These are phyloP conservation scores for Dothideomycetidae sp. DNA, from an alignment of 2,329 filamentous ascomycete species.

Conservation along the genomic window DNA sequence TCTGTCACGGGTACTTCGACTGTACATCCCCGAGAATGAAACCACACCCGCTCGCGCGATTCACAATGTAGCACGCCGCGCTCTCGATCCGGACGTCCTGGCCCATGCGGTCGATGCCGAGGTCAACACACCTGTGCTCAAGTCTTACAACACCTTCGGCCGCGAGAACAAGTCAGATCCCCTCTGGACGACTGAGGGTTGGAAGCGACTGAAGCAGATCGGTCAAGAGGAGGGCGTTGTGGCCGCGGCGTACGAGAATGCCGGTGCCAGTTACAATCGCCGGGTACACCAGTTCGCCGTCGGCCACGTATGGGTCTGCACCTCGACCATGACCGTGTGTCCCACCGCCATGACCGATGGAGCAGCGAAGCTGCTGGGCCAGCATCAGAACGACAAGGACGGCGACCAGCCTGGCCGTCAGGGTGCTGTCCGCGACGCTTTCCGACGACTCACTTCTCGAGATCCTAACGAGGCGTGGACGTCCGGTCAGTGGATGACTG, in stretches of 20 bases:
- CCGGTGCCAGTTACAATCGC: slow-evolving; percentile 35
- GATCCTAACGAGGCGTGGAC: slow-evolving; percentile 47
- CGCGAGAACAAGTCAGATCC: slow-evolving; percentile 36
- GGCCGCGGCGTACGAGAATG: slow-evolving; percentile 45
- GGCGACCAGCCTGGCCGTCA: not conserved
- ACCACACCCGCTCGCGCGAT: slow-evolving; percentile 9
- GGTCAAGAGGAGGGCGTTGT: slow-evolving; percentile 46
- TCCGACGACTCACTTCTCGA: slow-evolving; percentile 37
- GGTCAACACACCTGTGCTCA: slow-evolving; percentile 47
- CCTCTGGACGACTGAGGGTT: slow-evolving; percentile 52
- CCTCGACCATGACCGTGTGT: slow-evolving; percentile 47
- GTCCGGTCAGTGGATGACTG: slow-evolving; percentile 67
- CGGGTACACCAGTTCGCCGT: slow-evolving; percentile 47
- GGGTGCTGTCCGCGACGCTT: not conserved
- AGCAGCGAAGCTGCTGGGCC: slow-evolving; percentile 33
- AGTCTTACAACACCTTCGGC: slow-evolving; percentile 48
- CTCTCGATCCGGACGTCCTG: slow-evolving; percentile 41
- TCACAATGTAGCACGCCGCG: slow-evolving; percentile 34
- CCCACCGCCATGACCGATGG: slow-evolving; percentile 55
- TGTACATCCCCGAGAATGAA: not conserved
- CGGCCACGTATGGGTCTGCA: slow-evolving; percentile 44
- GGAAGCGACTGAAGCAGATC: slow-evolving; percentile 47
- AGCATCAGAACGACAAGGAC: slow-evolving; percentile 6
- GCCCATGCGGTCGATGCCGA: slow-evolving; percentile 50
- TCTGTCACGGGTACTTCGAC: not conserved